Evolutionary conservation across 495 filamentous ascomycete species (phyloP).

Genomic region (Tuber microsphaerosporum): DNA sequence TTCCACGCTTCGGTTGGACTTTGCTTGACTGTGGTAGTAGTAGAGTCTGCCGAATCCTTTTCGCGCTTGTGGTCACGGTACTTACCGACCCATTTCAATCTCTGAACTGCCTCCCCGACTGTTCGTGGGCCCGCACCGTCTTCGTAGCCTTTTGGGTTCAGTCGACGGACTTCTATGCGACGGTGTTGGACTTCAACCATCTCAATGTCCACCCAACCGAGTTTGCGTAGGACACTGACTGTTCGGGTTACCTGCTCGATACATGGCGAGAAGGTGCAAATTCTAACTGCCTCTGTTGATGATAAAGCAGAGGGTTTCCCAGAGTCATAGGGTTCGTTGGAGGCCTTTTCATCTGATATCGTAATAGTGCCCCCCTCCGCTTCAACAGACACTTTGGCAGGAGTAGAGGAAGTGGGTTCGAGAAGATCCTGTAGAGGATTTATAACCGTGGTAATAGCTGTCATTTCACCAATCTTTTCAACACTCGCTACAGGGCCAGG

Average conservation of each 20-base stretch:
- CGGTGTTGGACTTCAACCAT: constrained; percentile 80
- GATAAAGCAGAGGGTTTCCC: constrained; percentile 52
- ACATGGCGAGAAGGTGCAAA: constrained; percentile 94
- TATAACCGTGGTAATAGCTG: constrained; percentile 8
- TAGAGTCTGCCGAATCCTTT: constrained; percentile 21
- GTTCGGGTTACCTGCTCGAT: constrained; percentile 90
- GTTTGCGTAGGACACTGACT: constrained; percentile 63
- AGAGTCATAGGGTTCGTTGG: background rate
- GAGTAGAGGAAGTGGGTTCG: constrained; percentile 6
- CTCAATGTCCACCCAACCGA: constrained; percentile 82
- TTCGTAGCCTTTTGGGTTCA: constrained; percentile 50
- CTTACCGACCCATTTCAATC: constrained; percentile 64
- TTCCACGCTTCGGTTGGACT: constrained; percentile 27
- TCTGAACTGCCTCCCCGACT: constrained; percentile 68
- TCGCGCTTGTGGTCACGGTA: constrained; percentile 31
- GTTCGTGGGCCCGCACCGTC: constrained; percentile 51
- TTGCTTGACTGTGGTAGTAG: constrained; percentile 7
- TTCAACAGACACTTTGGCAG: constrained; percentile 9
- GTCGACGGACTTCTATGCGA: constrained; percentile 71
- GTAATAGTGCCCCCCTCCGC: background rate
- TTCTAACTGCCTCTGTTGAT: constrained; percentile 55
- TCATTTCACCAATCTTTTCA: background rate
- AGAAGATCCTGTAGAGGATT: constrained; percentile 5
- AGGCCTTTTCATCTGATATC: background rate
- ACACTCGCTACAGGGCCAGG: background rate